Evolutionary conservation across 805 yeast species (phyloP).

Genomic region (Tetrapisispora namnaoensis): DNA sequence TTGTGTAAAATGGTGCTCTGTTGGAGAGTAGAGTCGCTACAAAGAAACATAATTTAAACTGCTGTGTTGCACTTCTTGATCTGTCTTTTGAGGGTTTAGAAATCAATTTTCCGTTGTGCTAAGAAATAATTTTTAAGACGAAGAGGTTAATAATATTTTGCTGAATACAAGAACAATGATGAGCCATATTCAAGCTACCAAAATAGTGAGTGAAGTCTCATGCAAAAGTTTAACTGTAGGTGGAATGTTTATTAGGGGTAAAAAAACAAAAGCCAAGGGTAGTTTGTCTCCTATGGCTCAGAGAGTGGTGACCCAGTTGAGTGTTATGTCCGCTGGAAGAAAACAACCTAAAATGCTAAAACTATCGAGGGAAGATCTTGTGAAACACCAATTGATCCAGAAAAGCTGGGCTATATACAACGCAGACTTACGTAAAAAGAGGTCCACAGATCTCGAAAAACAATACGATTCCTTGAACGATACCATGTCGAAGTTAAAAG

Average conservation of each 20-base stretch:
- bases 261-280: conserved; percentile 37
- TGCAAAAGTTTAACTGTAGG: neutral
- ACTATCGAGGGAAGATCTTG: conserved; percentile 59
- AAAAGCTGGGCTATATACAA: conserved; percentile 71
- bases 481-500: conserved; percentile 65
- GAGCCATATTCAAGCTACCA: neutral
- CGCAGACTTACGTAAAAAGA: conserved; percentile 38
- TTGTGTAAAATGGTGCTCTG: no score
- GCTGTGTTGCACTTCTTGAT: no score
- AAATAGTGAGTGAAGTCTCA: no score
- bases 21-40: no score
- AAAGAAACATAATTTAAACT: no score
- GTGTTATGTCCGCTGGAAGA: conserved; percentile 77
- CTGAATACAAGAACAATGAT: neutral
- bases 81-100: no score
- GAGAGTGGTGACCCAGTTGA: conserved; percentile 44
- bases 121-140: no score
- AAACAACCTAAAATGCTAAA: conserved; percentile 79
- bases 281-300: conserved; percentile 38
- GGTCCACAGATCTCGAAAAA: conserved; percentile 35
- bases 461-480: conserved; percentile 58
- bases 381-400: conserved; percentile 74
- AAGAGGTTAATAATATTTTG: no score
- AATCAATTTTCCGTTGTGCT: no score
- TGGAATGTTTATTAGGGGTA: conserved; percentile 34